A percentile compares a stretch with the other conserved stretches of the same genome.
These are phyloP conservation scores for Calocybe cyanea DNA, from an alignment of 768 basidiomycete genomes.

Conservation along the genomic window DNA sequence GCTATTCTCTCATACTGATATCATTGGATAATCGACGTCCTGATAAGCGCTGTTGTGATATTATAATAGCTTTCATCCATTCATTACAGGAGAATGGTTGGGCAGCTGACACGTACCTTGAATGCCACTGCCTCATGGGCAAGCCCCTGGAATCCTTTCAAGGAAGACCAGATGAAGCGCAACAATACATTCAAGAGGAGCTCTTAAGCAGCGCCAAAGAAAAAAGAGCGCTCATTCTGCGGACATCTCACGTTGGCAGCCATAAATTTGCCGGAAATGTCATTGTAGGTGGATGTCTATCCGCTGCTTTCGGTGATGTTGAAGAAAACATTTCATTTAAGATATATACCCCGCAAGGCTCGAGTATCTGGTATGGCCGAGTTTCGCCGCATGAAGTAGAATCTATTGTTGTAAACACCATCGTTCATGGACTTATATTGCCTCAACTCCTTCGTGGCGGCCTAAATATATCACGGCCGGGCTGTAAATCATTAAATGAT, in stretches of 20 bases:
- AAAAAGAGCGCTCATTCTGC: conserved; percentile 78
- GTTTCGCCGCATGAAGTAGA: conserved; percentile 89
- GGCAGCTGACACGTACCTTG: conserved; percentile 72
- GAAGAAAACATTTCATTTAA: conserved; percentile 23
- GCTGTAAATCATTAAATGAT: conserved; percentile 62
- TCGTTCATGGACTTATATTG: conserved; percentile 79
- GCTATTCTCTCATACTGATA: conserved; percentile 27
- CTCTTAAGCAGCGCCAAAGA: conserved; percentile 49
- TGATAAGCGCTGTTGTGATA: too few species aligned
- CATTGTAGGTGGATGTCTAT: conserved; percentile 54
- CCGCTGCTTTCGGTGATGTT: conserved; percentile 4
- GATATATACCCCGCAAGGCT: conserved; percentile 86
- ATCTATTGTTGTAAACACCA: conserved; percentile 81
- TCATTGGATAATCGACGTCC: not conserved
- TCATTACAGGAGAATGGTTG: conserved; percentile 66
- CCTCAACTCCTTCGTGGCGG: conserved; percentile 86
- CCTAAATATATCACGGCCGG: conserved; percentile 70
- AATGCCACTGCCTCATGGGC: conserved; percentile 49
- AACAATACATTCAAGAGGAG: conserved; percentile 49
- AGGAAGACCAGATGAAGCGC: conserved; percentile 49
- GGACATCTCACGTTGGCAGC: conserved; percentile 88
- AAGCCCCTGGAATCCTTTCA: conserved; percentile 59
- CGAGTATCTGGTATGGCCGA: conserved; percentile 91
- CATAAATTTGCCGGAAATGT: conserved; percentile 92
- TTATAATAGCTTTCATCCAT: conserved; percentile 52